Percentiles rank a stretch among this genome's conserved stretches.
Conservation (phyloP, 495 filamentous ascomycete genomes). For the Penicillium samsonianum region DNA sequence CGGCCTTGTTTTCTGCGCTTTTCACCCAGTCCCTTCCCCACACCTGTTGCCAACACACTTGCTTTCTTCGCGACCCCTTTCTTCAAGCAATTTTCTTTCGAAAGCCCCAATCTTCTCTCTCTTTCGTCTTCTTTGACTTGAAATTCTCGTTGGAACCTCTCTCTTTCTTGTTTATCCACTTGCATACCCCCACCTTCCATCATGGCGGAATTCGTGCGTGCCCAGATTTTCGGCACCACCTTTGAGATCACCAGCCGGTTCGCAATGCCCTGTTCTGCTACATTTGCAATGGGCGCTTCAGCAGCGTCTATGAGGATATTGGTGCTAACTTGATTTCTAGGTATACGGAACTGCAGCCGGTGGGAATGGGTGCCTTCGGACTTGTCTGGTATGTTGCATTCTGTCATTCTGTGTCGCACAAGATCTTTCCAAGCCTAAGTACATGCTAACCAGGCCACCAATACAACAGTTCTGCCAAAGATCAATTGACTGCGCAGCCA, state of each 20-base stretch:
- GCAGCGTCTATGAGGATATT: neutral
- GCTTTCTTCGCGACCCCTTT: constrained; percentile 23
- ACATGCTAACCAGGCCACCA: constrained; percentile 19
- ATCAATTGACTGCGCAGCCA: constrained; percentile 92
- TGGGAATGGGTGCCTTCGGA: constrained; percentile 98
- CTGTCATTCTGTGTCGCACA: constrained; percentile 22
- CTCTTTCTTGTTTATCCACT: neutral
- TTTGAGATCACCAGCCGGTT: constrained; percentile 99
- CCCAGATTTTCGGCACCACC: constrained; percentile 98
- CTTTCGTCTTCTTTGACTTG: constrained; percentile 8
- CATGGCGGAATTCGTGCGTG: constrained; percentile 98
- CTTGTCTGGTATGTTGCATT: constrained; percentile 79
- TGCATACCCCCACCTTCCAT: constrained; percentile 13
- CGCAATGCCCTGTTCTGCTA: constrained; percentile 24
- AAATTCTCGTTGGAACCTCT: constrained; percentile 8
- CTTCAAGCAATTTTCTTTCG: constrained; percentile 2
- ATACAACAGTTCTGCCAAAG: constrained; percentile 78
- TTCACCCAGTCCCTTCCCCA: constrained; percentile 42
- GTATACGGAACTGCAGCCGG: constrained; percentile 96
- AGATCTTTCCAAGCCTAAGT: neutral
- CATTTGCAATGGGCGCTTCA: neutral
- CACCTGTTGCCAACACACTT: constrained; percentile 28
- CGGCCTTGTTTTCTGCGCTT: constrained; percentile 38
- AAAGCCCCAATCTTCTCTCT: neutral
- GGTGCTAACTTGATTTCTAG: constrained; percentile 46